Conservation (phyloP, 192 early-diverging fungal genomes). For the Linnemannia exigua region DNA sequence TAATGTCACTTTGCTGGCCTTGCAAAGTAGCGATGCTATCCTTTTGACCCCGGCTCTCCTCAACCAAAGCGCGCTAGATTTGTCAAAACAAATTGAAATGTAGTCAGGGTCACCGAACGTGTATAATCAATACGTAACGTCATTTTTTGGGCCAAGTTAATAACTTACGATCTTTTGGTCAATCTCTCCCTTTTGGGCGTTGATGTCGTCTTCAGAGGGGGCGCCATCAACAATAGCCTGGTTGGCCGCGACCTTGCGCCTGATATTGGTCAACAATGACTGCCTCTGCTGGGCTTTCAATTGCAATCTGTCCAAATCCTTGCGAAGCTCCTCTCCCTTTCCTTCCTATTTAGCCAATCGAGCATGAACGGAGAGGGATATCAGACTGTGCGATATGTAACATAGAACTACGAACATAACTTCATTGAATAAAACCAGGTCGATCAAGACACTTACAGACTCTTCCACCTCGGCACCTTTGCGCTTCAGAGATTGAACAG, state of each 20-base stretch:
- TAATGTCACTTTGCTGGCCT: constrained; percentile 49
- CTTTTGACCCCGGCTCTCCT: constrained; percentile 37
- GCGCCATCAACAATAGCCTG: constrained; percentile 38
- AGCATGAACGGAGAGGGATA: too few relatives aligned
- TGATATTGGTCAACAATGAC: constrained; percentile 34
- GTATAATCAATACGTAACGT: background rate
- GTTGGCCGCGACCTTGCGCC: constrained; percentile 46
- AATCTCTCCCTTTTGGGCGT: constrained; percentile 29
- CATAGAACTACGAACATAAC: background rate
- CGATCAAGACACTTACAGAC: constrained; percentile 11
- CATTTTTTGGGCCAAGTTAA: background rate
- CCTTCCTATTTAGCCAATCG: constrained; percentile 42
- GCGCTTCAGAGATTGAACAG: constrained; percentile 31
- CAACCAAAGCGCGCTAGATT: constrained; percentile 60
- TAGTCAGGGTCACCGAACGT: background rate
- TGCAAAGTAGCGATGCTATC: constrained; percentile 56
- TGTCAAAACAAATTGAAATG: constrained; percentile 46
- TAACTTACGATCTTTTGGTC: constrained; percentile 49
- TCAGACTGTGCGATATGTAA: background rate
- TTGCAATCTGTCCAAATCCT: constrained; percentile 45
- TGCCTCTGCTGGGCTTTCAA: constrained; percentile 50
- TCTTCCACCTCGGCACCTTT: constrained; percentile 21
- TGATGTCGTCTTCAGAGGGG: constrained; percentile 32
- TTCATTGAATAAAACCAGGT: background rate
- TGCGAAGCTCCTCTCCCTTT: constrained; percentile 43